These are phyloP conservation scores for Pleurotus platypus DNA, from an alignment of 768 basidiomycete genomes.

Conservation along the genomic window DNA sequence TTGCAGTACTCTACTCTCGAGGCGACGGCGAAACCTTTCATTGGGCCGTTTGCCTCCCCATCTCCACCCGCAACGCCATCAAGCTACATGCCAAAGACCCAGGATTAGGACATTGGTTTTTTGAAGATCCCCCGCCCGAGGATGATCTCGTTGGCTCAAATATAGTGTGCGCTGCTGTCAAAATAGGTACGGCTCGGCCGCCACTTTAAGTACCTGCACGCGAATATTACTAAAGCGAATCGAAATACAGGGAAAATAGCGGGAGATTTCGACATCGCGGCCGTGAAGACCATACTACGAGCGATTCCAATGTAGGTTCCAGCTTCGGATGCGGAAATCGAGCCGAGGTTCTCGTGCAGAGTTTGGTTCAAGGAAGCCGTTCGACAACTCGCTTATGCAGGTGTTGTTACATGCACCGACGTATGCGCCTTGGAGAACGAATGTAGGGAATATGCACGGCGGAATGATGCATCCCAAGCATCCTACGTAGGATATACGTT, in stretches of 20 bases:
- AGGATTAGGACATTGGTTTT: not conserved
- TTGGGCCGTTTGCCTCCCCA: constrained; percentile 5
- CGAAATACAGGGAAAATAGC: no score
- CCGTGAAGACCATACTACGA: not conserved
- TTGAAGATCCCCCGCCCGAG: constrained; percentile 3
- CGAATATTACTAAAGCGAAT: no score
- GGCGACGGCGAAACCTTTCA: not conserved
- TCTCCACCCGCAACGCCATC: not conserved
- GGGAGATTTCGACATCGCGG: no score
- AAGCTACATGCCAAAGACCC: constrained; percentile 3
- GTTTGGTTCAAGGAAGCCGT: constrained; percentile 15
- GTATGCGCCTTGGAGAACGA: no score
- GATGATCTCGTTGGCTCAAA: not conserved
- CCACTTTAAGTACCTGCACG: no score
- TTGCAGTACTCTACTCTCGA: constrained; percentile 2
- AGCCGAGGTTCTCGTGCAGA: constrained; percentile 10
- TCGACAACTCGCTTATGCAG: constrained; percentile 3
- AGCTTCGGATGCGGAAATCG: not conserved
- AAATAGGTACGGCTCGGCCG: not conserved
- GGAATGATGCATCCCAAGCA: no score
- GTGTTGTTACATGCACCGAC: not conserved
- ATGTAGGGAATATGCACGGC: no score
- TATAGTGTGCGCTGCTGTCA: not conserved
- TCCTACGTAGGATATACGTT: no score
- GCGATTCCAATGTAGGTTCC: constrained; percentile 9